phyloP scores from a whole-genome alignment of 108 stramenopile species.

The Schizochytrium sp. region DNA sequence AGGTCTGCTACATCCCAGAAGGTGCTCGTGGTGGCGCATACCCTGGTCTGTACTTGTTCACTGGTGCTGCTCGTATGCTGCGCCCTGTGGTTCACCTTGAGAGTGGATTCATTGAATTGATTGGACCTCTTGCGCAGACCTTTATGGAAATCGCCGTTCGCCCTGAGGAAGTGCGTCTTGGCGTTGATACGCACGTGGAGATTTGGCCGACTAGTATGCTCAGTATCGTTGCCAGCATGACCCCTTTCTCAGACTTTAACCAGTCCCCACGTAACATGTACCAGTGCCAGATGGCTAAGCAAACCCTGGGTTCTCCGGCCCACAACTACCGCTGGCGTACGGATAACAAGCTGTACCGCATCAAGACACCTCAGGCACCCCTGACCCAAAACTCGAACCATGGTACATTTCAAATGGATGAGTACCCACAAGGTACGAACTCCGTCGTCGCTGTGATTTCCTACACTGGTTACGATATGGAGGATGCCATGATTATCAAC shows the following conservation, averaged over 20 bases:
- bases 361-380: constrained; percentile 94
- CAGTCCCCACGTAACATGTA: constrained; percentile 97
- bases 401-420: constrained; percentile 93
- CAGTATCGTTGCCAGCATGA: constrained; percentile 92
- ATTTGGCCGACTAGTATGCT: constrained; percentile 97
- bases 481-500: constrained; percentile 99
- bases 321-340: constrained; percentile 90
- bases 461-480: constrained; percentile 99
- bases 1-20: constrained; percentile 45
- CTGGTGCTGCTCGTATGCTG: constrained; percentile 85
- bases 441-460: constrained; percentile 98
- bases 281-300: constrained; percentile 99
- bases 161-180: constrained; percentile 60
- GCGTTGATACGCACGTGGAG: constrained; percentile 87
- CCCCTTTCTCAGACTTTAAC: constrained; percentile 97
- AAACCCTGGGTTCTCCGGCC: constrained; percentile 98
- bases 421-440: constrained; percentile 97
- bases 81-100: constrained; percentile 89
- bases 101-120: constrained; percentile 87
- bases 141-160: constrained; percentile 93
- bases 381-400: constrained; percentile 93
- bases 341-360: constrained; percentile 95
- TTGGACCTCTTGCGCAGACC: constrained; percentile 97
- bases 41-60: constrained; percentile 92
- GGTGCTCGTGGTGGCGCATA: constrained; percentile 78